These are phyloP conservation scores for Antarctomyces pellizariae DNA, from an alignment of 495 filamentous ascomycete species.

Conservation along the genomic window DNA sequence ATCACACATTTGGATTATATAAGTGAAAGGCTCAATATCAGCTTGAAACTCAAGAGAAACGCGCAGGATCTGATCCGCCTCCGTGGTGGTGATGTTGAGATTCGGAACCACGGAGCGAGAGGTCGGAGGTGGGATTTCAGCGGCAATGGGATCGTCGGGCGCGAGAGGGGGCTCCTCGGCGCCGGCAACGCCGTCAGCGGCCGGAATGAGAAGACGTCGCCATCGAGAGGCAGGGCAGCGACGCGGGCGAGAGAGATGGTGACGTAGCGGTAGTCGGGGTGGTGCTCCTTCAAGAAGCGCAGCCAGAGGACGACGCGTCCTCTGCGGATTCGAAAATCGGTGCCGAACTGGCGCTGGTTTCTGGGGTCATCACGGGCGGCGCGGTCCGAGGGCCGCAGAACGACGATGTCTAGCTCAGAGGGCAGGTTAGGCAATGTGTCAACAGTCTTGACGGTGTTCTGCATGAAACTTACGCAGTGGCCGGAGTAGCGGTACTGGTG, in stretches of 20 bases:
- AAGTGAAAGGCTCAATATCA: conserved; percentile 1
- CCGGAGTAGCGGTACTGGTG: conserved; percentile 2
- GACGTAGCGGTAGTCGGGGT: conserved; percentile 1
- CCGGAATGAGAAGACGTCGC: conserved; percentile 1
- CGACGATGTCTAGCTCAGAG: conserved; percentile 1
- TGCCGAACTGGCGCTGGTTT: conserved; percentile 1
- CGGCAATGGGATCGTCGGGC: no score
- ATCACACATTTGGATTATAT: no score
- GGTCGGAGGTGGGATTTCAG: no score
- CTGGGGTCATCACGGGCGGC: conserved; percentile 1
- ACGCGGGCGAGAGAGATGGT: conserved; percentile 1
- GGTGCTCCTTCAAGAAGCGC: conserved; percentile 1
- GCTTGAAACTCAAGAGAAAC: not conserved
- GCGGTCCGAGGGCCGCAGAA: conserved; percentile 2
- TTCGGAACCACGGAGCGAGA: no score
- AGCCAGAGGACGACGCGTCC: not conserved
- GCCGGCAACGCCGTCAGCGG: no score
- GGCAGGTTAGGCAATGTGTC: not conserved
- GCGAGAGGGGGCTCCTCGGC: no score
- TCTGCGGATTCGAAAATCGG: conserved; percentile 3
- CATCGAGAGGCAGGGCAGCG: conserved; percentile 1
- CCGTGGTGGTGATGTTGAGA: no score
- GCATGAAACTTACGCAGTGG: conserved; percentile 2
- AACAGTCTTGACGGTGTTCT: conserved; percentile 2
- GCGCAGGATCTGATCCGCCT: no score